Conservation (phyloP, 768 basidiomycete species). For the Mrakia gelida region DNA sequence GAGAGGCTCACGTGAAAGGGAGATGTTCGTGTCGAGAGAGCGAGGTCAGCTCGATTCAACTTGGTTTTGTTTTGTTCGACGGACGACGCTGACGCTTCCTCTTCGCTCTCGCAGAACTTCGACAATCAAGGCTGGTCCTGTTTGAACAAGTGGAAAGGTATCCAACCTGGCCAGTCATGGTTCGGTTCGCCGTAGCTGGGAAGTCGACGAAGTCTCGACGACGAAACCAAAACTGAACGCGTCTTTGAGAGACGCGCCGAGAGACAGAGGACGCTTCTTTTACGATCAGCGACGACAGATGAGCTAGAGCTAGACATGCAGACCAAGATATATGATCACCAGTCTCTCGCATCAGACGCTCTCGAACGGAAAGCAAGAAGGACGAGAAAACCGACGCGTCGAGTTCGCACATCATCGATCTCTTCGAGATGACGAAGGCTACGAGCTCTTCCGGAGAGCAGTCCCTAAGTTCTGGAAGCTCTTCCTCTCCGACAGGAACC, state of each 20-base stretch:
- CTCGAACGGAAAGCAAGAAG: too few relatives aligned
- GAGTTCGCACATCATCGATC: not conserved
- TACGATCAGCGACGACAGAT: too few relatives aligned
- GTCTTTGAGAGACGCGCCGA: not conserved
- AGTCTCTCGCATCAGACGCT: too few relatives aligned
- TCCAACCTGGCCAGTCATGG: slow-evolving; percentile 21
- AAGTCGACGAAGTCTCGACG: not conserved
- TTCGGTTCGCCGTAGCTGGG: not conserved
- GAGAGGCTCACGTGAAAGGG: slow-evolving; percentile 14
- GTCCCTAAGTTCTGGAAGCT: not conserved
- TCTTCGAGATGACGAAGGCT: not conserved
- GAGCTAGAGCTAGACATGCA: not conserved
- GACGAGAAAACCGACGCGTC: not conserved
- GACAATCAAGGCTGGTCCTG: slow-evolving; percentile 26
- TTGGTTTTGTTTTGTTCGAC: too few relatives aligned
- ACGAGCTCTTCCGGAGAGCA: not conserved
- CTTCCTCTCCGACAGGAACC: not conserved
- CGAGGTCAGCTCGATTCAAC: not conserved
- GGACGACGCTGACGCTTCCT: too few relatives aligned
- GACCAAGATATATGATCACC: too few relatives aligned
- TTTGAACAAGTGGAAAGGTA: slow-evolving; percentile 16
- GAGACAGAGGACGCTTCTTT: too few relatives aligned
- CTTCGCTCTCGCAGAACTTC: slow-evolving; percentile 13
- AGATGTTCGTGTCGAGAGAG: slow-evolving; percentile 30
- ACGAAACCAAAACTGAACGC: not conserved